Evolutionary conservation across 345 rosid species (phyloP).

Genomic region (Diplotaxis tenuifolia): DNA sequence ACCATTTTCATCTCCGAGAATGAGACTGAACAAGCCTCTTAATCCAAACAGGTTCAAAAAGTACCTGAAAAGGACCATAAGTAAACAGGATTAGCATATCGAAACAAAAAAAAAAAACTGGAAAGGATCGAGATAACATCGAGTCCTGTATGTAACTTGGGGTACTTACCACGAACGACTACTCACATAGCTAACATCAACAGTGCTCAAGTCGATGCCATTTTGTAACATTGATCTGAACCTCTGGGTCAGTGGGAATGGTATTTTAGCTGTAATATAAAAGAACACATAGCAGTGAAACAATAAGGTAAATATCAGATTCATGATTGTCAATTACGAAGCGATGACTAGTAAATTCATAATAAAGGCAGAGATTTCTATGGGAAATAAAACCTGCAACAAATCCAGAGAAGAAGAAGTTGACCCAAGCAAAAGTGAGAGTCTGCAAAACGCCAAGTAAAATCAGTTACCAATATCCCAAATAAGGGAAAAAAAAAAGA

Average conservation of each 20-base stretch:
- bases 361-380: neutral
- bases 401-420: constrained; percentile 99
- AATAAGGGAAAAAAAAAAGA: no score
- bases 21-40: constrained; percentile 95
- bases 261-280: constrained; percentile 75
- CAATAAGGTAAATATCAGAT: no score
- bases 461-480: constrained; percentile 11
- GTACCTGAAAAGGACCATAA: constrained; percentile 56
- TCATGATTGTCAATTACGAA: no score
- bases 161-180: constrained; percentile 88
- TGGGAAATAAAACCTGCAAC: constrained; percentile 69
- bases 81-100: constrained; percentile 11
- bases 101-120: neutral
- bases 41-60: constrained; percentile 93
- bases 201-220: constrained; percentile 98
- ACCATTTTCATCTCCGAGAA: constrained; percentile 99
- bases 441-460: constrained; percentile 57
- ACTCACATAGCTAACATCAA: constrained; percentile 98
- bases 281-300: no score
- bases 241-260: constrained; percentile 96
- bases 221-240: constrained; percentile 98
- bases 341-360: no score
- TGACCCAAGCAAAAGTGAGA: constrained; percentile 98
- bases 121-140: neutral
- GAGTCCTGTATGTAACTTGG: neutral